Evolutionary conservation across 345 rosid genomes (phyloP).

Genomic region (Ceriops decandra): DNA sequence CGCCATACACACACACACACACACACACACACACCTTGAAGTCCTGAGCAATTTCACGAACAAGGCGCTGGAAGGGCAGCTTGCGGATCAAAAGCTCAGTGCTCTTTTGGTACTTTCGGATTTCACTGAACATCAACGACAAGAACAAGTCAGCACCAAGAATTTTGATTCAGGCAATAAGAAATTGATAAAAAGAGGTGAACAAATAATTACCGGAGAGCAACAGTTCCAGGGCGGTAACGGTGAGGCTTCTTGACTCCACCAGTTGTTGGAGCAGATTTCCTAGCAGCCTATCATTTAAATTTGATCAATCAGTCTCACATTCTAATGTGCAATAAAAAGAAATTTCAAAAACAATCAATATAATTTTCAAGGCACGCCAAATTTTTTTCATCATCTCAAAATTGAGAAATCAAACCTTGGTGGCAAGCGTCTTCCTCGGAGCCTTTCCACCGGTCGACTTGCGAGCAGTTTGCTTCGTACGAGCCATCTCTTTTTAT

Average conservation of each 20-base stretch:
- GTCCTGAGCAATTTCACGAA: slow-evolving; percentile 5
- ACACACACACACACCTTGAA: background rate
- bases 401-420: too few relatives aligned
- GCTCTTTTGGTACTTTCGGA: slow-evolving; percentile 4
- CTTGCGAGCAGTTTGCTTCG: too few relatives aligned
- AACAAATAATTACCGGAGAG: background rate
- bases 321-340: too few relatives aligned
- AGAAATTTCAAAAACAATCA: too few relatives aligned
- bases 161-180: background rate
- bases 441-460: too few relatives aligned
- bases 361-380: too few relatives aligned
- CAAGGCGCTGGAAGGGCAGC: slow-evolving; percentile 1
- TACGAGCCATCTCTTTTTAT: too few relatives aligned
- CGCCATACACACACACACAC: background rate
- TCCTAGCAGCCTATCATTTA: background rate
- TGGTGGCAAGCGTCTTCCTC: too few relatives aligned
- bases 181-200: background rate
- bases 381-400: too few relatives aligned
- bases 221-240: slow-evolving; percentile 1
- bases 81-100: slow-evolving; percentile 3
- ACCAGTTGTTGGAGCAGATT: slow-evolving; percentile 4
- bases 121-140: background rate
- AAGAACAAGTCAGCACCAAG: background rate
- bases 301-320: too few relatives aligned
- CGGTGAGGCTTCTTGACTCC: slow-evolving; percentile 7